Evolutionary conservation across 1,284 basidiomycete genomes (phyloP), one percentile per base, ranked within the genome.

Genomic region (Rhodotorula sp.): DNA sequence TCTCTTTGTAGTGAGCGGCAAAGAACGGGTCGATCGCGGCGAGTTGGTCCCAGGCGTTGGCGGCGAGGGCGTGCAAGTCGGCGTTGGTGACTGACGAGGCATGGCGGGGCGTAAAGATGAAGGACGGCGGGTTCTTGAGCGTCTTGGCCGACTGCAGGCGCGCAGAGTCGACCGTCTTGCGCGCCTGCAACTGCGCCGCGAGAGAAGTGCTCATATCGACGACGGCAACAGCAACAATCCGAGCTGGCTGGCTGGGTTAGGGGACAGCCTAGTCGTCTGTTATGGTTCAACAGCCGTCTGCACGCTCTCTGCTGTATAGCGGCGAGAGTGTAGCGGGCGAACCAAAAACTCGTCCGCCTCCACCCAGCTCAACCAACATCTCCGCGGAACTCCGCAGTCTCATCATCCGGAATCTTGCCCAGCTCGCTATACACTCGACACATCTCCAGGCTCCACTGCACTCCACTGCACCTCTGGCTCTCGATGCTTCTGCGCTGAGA

Each of bases 11-110:
- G 67, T 81, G 83, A 54, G 80, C 71, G 63, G 77, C 78, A 72
- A 85, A 82, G 18, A 72, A 77, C 0, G 87, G 83, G 66, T 90
- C 86, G 60, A 95, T 80, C 20, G 86, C 81, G 33, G 86, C 81
- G 64, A 90, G 90, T 72, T 85, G 85, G 20, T 85, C 84, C 73
- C 93, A 85, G 20, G 91, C 94, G 79, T 91, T 93, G 69, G 86
- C 82, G 18, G 86, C 94, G 22, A 99, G 86, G 0, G 91, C 88
- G 77, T 91, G 87, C 59, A 99, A 87, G 22, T 94, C 88, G 79
- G 94, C 90, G 69, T 95, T 84, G 80, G 95, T 93, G 79, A 95
- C 88, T 51, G 87, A 83, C 71, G 89, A 87, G 20, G 93, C 91
- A 69, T 93, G 89, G 67, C 85, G 84, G 33, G 88, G 85, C 33